Conservation (phyloP, 2,329 filamentous ascomycete genomes). For the Xylaria sp. region DNA sequence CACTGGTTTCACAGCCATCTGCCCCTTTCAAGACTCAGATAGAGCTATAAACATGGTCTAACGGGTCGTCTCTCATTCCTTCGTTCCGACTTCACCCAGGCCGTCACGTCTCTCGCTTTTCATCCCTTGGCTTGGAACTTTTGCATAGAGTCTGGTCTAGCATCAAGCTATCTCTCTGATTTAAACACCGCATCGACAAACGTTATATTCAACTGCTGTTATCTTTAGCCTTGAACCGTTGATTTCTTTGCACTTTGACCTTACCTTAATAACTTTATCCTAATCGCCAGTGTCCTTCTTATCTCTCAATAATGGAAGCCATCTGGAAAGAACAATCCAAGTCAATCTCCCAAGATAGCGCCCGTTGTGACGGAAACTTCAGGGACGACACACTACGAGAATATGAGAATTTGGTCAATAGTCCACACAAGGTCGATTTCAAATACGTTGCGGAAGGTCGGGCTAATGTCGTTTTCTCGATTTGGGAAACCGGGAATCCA, state of each 20-base stretch:
- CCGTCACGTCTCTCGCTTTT: conserved; percentile 19
- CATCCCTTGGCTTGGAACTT: background rate
- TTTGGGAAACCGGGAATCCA: conserved; percentile 55
- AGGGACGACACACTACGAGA: conserved; percentile 31
- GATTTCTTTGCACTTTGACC: background rate
- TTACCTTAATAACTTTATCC: conserved; percentile 25
- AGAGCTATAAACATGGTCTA: conserved; percentile 12
- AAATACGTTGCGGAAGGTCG: conserved; percentile 73
- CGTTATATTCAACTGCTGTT: background rate
- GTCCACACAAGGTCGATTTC: conserved; percentile 41
- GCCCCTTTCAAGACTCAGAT: conserved; percentile 18
- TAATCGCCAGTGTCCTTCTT: conserved; percentile 16
- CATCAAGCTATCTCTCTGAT: background rate
- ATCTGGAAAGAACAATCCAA: conserved; percentile 45
- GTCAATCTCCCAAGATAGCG: conserved; percentile 20
- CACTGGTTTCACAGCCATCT: conserved; percentile 2
- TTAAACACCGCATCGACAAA: conserved; percentile 2
- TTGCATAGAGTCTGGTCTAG: background rate
- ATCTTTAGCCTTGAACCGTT: background rate
- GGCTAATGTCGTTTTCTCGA: conserved; percentile 78
- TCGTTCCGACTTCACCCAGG: conserved; percentile 6
- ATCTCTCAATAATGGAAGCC: conserved; percentile 25
- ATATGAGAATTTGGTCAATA: conserved; percentile 39
- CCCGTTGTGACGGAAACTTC: conserved; percentile 1
- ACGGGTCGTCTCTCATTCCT: conserved; percentile 4